These are phyloP conservation scores for Pseudognaphalium luteoalbum DNA, from an alignment of 129 eudicot genomes.

Conservation along the genomic window DNA sequence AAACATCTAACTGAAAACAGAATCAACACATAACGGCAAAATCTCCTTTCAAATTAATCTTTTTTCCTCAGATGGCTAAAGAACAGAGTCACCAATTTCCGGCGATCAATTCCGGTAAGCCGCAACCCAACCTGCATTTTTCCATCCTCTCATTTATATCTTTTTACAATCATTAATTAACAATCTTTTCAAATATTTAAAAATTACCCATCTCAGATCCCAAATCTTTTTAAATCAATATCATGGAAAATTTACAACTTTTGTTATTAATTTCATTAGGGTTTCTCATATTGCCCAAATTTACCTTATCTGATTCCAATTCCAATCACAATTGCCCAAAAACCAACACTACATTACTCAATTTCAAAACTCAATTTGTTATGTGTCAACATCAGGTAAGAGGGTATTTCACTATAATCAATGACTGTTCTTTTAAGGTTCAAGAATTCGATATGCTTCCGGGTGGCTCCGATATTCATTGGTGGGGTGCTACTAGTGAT, in stretches of 20 bases:
- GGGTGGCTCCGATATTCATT: constrained; percentile 77
- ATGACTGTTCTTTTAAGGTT: constrained; percentile 84
- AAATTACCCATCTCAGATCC: constrained; percentile 17
- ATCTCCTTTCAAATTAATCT: neutral
- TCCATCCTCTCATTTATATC: neutral
- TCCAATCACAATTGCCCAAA: constrained; percentile 37
- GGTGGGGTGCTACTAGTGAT: constrained; percentile 89
- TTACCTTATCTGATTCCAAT: constrained; percentile 20
- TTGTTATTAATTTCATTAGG: constrained; percentile 25
- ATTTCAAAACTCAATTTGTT: constrained; percentile 53
- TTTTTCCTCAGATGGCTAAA: no score
- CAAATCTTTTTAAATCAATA: neutral
- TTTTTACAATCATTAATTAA: neutral
- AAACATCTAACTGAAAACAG: neutral
- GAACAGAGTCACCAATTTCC: neutral
- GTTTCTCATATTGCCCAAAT: constrained; percentile 14
- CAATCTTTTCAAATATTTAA: neutral
- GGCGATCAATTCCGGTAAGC: constrained; percentile 23
- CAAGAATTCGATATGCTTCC: constrained; percentile 71
- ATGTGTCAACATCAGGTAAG: constrained; percentile 90
- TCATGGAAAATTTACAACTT: constrained; percentile 27
- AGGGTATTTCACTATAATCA: constrained; percentile 55
- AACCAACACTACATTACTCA: constrained; percentile 48
- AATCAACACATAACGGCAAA: neutral
- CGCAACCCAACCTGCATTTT: neutral